These are phyloP conservation scores for Talaromyces albobiverticillius DNA, from an alignment of 2,329 filamentous ascomycete species.

Conservation along the genomic window DNA sequence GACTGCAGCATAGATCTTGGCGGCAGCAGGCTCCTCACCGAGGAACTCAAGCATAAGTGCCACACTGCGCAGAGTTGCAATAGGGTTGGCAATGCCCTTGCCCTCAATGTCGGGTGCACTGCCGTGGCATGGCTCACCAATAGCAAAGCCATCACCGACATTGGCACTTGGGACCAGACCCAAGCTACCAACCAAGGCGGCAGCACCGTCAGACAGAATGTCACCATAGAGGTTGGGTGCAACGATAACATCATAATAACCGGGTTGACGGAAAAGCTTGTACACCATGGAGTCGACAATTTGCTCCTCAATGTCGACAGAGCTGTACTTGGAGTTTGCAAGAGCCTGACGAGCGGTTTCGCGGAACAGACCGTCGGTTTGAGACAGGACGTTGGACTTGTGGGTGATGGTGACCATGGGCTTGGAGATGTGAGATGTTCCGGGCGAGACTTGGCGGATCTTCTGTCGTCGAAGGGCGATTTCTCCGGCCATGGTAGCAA, in stretches of 20 bases:
- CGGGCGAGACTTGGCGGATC: constrained; percentile 60
- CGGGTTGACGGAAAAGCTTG: constrained; percentile 96
- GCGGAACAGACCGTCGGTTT: constrained; percentile 95
- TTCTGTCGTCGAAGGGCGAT: constrained; percentile 85
- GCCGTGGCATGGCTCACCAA: constrained; percentile 97
- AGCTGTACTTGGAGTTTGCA: constrained; percentile 60
- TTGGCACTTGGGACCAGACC: constrained; percentile 94
- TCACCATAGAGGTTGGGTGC: constrained; percentile 97
- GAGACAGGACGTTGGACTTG: constrained; percentile 95
- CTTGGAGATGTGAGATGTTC: constrained; percentile 53
- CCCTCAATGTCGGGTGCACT: constrained; percentile 95
- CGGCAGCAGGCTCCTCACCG: constrained; percentile 79
- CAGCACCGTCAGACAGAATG: constrained; percentile 91
- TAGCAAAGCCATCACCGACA: constrained; percentile 89
- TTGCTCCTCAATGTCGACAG: constrained; percentile 81
- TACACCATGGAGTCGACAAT: constrained; percentile 99
- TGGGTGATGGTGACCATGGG: constrained; percentile 94
- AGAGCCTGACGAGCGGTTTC: constrained; percentile 73
- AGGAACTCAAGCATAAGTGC: constrained; percentile 97
- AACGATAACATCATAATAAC: constrained; percentile 95
- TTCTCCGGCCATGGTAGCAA: constrained; percentile 89
- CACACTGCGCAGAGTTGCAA: constrained; percentile 86
- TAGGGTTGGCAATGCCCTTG: constrained; percentile 88
- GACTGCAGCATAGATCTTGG: constrained; percentile 85
- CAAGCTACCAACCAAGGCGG: constrained; percentile 85